These are phyloP conservation scores for Podospora australis DNA, from an alignment of 495 filamentous ascomycete genomes.

Conservation along the genomic window DNA sequence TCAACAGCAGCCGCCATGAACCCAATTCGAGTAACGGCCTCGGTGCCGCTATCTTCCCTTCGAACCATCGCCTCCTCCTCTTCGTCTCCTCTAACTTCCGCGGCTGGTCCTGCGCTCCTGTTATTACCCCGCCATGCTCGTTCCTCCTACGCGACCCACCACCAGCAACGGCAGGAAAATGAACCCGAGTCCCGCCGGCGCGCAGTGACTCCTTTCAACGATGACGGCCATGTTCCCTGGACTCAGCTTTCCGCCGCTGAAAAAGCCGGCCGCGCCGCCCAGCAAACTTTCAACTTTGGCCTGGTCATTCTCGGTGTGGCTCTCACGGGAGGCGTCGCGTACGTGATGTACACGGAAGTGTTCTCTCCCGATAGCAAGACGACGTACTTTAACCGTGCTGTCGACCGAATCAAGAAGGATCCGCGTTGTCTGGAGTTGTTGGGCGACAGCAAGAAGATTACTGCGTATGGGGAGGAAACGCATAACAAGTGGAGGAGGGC, in stretches of 20 bases:
- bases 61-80: not conserved
- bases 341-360: constrained; percentile 78
- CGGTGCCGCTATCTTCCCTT: not conserved
- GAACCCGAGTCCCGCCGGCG: constrained; percentile 14
- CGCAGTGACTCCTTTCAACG: constrained; percentile 73
- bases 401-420: constrained; percentile 71
- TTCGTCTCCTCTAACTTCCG: constrained; percentile 10
- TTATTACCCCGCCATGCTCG: constrained; percentile 17
- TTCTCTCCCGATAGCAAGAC: constrained; percentile 80
- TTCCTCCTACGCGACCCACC: constrained; percentile 34
- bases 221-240: constrained; percentile 78
- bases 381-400: constrained; percentile 81
- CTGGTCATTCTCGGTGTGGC: constrained; percentile 68
- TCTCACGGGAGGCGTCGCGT: constrained; percentile 71
- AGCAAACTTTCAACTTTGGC: constrained; percentile 82
- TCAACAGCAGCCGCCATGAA: not conserved
- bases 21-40: not conserved
- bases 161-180: constrained; percentile 12
- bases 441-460: constrained; percentile 67
- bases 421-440: constrained; percentile 64
- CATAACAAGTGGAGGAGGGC: constrained; percentile 77
- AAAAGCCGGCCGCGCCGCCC: constrained; percentile 79
- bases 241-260: constrained; percentile 62
- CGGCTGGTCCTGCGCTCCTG: too few relatives aligned
- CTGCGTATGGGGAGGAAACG: constrained; percentile 78